These are phyloP conservation scores for Ganoderma lucidum DNA, from an alignment of 1,284 basidiomycete genomes.

Conservation along the genomic window DNA sequence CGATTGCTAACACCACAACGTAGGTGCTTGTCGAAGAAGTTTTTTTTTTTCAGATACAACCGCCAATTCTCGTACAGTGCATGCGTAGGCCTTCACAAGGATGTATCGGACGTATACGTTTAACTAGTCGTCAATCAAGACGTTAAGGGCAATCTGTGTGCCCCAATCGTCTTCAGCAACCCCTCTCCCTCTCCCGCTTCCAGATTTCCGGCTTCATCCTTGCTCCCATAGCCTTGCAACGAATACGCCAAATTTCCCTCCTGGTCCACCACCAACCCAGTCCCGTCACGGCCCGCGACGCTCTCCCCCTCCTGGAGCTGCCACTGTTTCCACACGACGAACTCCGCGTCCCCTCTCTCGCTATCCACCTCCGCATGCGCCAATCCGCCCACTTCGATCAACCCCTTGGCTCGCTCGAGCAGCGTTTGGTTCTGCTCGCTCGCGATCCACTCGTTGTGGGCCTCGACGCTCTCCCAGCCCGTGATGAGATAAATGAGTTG, in stretches of 20 bases:
- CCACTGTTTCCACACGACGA: conserved; percentile 22
- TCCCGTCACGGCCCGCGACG: background rate
- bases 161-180: background rate
- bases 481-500: conserved; percentile 49
- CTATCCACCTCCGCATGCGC: conserved; percentile 49
- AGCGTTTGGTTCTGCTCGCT: conserved; percentile 51
- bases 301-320: background rate
- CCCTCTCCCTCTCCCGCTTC: background rate
- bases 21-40: background rate
- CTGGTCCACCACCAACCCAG: conserved; percentile 8
- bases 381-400: conserved; percentile 46
- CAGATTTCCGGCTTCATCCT: background rate
- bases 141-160: background rate
- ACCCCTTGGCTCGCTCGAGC: conserved; percentile 40
- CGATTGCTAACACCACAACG: background rate
- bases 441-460: conserved; percentile 52
- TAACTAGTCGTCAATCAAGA: background rate
- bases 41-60: background rate
- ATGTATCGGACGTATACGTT: background rate
- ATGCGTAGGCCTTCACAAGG: background rate
- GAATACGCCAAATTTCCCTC: conserved; percentile 9
- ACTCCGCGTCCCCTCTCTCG: conserved; percentile 13
- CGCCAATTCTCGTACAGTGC: too few species aligned
- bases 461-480: conserved; percentile 51
- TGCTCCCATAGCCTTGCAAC: conserved; percentile 7